Percentiles rank a stretch among this genome's conserved stretches.
Conservation (phyloP, 2,329 filamentous ascomycete genomes). For the Coniochaeta hoffmannii region DNA sequence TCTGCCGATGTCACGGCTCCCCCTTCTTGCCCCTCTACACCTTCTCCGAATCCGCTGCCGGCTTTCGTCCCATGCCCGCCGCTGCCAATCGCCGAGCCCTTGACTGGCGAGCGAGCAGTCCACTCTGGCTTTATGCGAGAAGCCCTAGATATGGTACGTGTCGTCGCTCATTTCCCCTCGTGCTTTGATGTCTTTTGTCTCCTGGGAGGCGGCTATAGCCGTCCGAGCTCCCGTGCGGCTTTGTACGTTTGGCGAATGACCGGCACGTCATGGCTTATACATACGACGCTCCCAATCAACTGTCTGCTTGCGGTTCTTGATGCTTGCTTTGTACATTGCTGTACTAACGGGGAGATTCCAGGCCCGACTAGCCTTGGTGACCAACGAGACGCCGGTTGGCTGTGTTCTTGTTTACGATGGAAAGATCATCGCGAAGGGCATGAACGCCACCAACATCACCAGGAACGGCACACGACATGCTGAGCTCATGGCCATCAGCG, state of each 20-base stretch:
- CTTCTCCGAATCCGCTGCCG: background rate
- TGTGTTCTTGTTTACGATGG: slow-evolving; percentile 84
- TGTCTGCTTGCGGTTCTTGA: background rate
- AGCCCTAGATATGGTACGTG: slow-evolving; percentile 73
- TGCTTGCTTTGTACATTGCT: background rate
- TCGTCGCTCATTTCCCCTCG: background rate
- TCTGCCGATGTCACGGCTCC: background rate
- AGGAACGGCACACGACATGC: slow-evolving; percentile 90
- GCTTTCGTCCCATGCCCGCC: background rate
- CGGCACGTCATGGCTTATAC: no score
- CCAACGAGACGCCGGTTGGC: slow-evolving; percentile 91
- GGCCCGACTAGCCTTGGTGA: slow-evolving; percentile 77
- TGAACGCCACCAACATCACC: slow-evolving; percentile 94
- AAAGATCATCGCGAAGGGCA: slow-evolving; percentile 76
- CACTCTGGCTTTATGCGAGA: slow-evolving; percentile 69
- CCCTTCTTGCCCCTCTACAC: background rate
- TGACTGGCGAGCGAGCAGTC: slow-evolving; percentile 26
- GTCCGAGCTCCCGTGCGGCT: no score
- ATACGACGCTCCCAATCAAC: background rate
- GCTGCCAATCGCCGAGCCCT: background rate
- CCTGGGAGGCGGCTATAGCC: no score
- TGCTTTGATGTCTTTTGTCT: no score
- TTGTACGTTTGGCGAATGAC: no score
- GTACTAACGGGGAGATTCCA: slow-evolving; percentile 26
- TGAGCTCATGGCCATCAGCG: slow-evolving; percentile 79